These are phyloP conservation scores for Globisporangium cylindrosporum DNA, from an alignment of 352 stramenopile species.

Conservation along the genomic window DNA sequence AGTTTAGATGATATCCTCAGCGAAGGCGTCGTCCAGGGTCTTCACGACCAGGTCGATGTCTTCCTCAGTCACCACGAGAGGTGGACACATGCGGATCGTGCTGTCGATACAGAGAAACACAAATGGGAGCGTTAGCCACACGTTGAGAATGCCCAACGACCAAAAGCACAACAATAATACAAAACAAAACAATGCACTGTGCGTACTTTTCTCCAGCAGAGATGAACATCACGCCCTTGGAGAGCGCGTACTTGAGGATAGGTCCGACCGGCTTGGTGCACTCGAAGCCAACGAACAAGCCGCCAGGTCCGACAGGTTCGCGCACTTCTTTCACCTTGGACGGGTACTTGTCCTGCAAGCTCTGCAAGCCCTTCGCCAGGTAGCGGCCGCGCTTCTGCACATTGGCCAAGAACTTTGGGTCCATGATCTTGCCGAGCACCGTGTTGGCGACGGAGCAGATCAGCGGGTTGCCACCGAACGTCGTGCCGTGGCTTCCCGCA, in stretches of 20 bases:
- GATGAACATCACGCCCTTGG: slow-evolving; percentile 81
- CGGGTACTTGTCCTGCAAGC: slow-evolving; percentile 69
- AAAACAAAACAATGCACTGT: slow-evolving; percentile 3
- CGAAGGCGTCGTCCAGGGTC: slow-evolving; percentile 63
- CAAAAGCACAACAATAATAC: not conserved
- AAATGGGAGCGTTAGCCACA: slow-evolving; percentile 1
- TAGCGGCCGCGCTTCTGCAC: slow-evolving; percentile 73
- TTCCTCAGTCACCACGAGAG: slow-evolving; percentile 77
- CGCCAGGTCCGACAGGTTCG: slow-evolving; percentile 57
- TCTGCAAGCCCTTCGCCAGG: slow-evolving; percentile 49
- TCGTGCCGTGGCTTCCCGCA: slow-evolving; percentile 94
- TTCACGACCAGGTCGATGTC: slow-evolving; percentile 74
- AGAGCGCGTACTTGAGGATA: slow-evolving; percentile 66
- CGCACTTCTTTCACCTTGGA: slow-evolving; percentile 72
- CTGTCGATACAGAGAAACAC: slow-evolving; percentile 24
- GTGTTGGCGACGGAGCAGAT: slow-evolving; percentile 90
- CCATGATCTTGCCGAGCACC: slow-evolving; percentile 75
- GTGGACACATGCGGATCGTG: slow-evolving; percentile 78
- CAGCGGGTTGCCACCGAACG: slow-evolving; percentile 96
- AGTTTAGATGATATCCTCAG: slow-evolving; percentile 51
- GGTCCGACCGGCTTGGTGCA: slow-evolving; percentile 57
- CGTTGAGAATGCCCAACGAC: not conserved
- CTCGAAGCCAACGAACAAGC: slow-evolving; percentile 82
- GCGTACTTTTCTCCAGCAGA: slow-evolving; percentile 80
- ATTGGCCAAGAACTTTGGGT: slow-evolving; percentile 59